A percentile compares a stretch with the other conserved stretches of the same genome.
phyloP scores from a whole-genome alignment of 225 moss, liverwort and hornwort genomes.

The Anthoceros angustus region DNA sequence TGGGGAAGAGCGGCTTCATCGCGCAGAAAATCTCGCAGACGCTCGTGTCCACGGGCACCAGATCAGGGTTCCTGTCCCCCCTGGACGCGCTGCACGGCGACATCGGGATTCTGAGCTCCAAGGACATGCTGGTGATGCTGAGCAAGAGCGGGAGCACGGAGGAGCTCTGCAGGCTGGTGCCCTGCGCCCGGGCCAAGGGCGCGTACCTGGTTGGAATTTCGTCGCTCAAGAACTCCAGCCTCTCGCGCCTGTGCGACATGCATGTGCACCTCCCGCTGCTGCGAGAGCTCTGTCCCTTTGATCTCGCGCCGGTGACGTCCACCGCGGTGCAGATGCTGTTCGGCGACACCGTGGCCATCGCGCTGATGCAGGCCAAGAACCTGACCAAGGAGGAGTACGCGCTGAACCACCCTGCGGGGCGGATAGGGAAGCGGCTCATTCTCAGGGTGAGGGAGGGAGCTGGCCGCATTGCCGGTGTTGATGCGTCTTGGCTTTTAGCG shows the following conservation, averaged over 20 bases:
- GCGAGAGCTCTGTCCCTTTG: constrained; percentile 45
- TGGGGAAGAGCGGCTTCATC: constrained; percentile 49
- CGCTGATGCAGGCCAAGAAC: constrained; percentile 45
- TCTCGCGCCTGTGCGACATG: constrained; percentile 26
- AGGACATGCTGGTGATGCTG: constrained; percentile 31
- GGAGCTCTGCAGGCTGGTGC: constrained; percentile 32
- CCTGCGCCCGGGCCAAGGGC: constrained; percentile 31
- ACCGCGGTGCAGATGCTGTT: constrained; percentile 46
- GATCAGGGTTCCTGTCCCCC: constrained; percentile 38
- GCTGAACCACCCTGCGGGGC: constrained; percentile 44
- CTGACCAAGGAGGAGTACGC: constrained; percentile 39
- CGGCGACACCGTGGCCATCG: constrained; percentile 41
- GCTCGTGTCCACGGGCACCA: constrained; percentile 34
- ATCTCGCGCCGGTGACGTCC: constrained; percentile 46
- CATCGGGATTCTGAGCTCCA: constrained; percentile 29
- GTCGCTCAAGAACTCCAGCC: constrained; percentile 12
- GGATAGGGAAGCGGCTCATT: constrained; percentile 42
- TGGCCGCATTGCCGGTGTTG: background rate
- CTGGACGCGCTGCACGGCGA: constrained; percentile 46
- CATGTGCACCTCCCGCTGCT: constrained; percentile 27
- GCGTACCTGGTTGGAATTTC: constrained; percentile 33
- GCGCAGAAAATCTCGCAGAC: constrained; percentile 47
- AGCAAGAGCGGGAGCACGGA: constrained; percentile 43
- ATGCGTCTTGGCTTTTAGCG: background rate
- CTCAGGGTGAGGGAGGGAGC: constrained; percentile 23